A percentile compares a stretch with the other conserved stretches of the same genome.
Conservation (phyloP, 2,329 filamentous ascomycete genomes). For the Penicillium sp. region DNA sequence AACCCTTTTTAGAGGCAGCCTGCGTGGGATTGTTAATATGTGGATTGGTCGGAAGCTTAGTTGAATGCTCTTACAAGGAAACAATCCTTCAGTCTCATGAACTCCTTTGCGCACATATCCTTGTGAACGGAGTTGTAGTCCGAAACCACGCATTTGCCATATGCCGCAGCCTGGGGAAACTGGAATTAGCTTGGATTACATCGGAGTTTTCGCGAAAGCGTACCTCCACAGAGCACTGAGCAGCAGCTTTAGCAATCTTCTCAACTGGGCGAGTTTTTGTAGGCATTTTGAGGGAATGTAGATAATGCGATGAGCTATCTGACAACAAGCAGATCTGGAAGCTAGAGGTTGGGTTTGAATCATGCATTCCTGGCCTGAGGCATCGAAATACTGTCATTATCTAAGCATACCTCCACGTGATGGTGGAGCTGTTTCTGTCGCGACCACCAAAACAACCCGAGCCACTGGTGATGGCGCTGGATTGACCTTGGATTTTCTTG, state of each 20-base stretch:
- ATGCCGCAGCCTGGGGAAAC: constrained; percentile 67
- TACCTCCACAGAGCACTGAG: constrained; percentile 68
- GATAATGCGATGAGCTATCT: constrained; percentile 1
- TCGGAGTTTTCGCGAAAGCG: constrained; percentile 10
- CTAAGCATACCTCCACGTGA: constrained; percentile 22
- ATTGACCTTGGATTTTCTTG: constrained; percentile 7
- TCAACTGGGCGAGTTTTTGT: constrained; percentile 64
- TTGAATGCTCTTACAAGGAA: constrained; percentile 64
- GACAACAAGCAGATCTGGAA: constrained; percentile 1
- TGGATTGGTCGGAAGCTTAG: neutral
- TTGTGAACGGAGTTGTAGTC: constrained; percentile 91
- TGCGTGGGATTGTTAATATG: constrained; percentile 26
- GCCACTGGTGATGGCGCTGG: neutral
- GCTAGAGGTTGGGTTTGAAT: neutral
- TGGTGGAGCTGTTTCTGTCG: constrained; percentile 22
- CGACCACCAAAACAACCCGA: constrained; percentile 28
- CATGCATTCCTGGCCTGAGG: neutral
- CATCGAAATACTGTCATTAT: constrained; percentile 7
- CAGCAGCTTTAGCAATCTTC: constrained; percentile 65
- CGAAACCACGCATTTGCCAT: constrained; percentile 86
- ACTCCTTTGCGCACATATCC: constrained; percentile 85
- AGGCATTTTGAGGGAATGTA: constrained; percentile 38
- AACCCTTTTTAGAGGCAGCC: constrained; percentile 56
- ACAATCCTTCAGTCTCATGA: constrained; percentile 82
- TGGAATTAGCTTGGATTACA: constrained; percentile 14